A percentile compares a stretch with the other conserved stretches of the same genome.
These are phyloP conservation scores for Fallopia convolvulus DNA, from an alignment of 148 eudicot species.

Conservation along the genomic window DNA sequence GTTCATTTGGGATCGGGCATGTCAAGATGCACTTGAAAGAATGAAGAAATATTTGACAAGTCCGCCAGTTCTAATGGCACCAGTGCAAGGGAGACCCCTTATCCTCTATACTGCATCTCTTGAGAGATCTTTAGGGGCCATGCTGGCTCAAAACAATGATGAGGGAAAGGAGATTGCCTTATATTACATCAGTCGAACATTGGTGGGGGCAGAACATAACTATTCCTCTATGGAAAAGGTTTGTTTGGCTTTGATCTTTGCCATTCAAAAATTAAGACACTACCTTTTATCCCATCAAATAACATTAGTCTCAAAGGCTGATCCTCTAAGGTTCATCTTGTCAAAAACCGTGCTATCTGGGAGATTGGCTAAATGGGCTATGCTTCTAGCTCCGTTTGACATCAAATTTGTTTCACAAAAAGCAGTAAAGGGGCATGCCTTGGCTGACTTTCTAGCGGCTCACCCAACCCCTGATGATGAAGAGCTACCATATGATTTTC, in stretches of 20 bases:
- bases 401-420: too few relatives aligned
- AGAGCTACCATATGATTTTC: background rate
- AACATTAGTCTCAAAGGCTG: too few relatives aligned
- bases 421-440: too few relatives aligned
- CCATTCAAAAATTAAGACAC: background rate
- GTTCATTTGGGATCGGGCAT: background rate
- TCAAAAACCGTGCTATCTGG: too few relatives aligned
- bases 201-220: background rate
- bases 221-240: background rate
- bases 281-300: too few relatives aligned
- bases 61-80: background rate
- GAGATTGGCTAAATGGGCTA: background rate
- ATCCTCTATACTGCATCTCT: background rate
- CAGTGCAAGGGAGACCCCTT: background rate
- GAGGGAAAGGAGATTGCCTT: background rate
- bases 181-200: background rate
- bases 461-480: background rate
- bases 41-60: background rate
- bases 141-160: background rate
- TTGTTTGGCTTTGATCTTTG: background rate
- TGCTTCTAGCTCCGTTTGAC: background rate
- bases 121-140: background rate
- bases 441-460: background rate
- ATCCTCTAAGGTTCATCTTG: too few relatives aligned
- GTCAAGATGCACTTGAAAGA: background rate